phyloP scores from a whole-genome alignment of 2,329 filamentous ascomycete species.

The Colletotrichum tamarilloi region DNA sequence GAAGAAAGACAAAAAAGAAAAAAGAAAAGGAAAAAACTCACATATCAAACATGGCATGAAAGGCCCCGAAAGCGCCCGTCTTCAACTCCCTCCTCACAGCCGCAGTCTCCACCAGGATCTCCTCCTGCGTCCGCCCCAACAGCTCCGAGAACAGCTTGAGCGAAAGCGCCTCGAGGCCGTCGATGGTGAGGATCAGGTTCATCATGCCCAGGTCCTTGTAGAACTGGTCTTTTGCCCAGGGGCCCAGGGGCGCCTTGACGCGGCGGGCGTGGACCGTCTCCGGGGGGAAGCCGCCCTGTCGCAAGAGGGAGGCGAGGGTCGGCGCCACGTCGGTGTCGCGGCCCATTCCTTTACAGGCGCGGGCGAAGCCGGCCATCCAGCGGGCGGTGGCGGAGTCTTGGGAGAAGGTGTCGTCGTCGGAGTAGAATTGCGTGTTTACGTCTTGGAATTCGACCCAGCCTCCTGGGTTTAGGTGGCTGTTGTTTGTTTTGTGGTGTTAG shows the following conservation, averaged over 20 bases:
- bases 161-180: constrained; percentile 37
- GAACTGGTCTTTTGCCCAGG: constrained; percentile 52
- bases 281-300: constrained; percentile 43
- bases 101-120: constrained; percentile 41
- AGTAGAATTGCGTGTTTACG: neutral
- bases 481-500: constrained; percentile 39
- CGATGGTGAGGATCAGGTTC: constrained; percentile 37
- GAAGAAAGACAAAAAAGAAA: neutral
- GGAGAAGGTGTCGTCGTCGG: neutral
- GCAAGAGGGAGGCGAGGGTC: constrained; percentile 35
- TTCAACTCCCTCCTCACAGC: constrained; percentile 41
- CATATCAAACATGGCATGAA: constrained; percentile 46
- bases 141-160: constrained; percentile 43
- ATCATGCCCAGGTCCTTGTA: constrained; percentile 51
- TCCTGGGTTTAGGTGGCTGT: constrained; percentile 2
- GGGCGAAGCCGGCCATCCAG: constrained; percentile 38
- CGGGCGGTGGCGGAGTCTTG: neutral
- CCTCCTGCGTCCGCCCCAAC: constrained; percentile 40
- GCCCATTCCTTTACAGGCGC: constrained; percentile 42
- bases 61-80: constrained; percentile 38
- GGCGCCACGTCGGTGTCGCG: constrained; percentile 44
- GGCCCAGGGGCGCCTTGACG: constrained; percentile 44
- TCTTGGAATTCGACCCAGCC: constrained; percentile 26
- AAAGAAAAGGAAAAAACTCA: constrained; percentile 14
- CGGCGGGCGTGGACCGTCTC: constrained; percentile 41